phyloP scores from a whole-genome alignment of 1,139 yeast species.

The Scheffersomyces titani region DNA sequence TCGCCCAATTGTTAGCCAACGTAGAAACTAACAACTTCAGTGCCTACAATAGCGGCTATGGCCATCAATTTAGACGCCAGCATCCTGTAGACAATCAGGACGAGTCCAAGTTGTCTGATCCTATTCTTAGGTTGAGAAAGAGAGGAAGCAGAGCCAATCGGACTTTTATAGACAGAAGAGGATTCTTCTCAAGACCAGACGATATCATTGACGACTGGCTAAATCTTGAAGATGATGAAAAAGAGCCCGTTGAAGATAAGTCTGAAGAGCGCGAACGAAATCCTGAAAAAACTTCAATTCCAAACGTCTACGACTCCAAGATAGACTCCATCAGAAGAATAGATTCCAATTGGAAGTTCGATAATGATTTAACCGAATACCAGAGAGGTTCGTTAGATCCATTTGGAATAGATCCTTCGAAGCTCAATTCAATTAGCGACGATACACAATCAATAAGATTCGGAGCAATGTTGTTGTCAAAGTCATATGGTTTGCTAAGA shows the following conservation, averaged over 20 bases:
- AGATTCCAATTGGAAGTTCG: constrained; percentile 76
- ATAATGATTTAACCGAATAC: constrained; percentile 56
- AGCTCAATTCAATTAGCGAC: constrained; percentile 77
- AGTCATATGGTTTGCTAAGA: constrained; percentile 72
- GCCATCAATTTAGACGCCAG: constrained; percentile 22
- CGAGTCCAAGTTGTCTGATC: constrained; percentile 46
- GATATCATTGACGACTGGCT: constrained; percentile 41
- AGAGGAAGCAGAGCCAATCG: constrained; percentile 76
- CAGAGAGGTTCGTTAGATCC: constrained; percentile 52
- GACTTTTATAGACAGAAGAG: constrained; percentile 71
- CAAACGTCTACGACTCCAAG: constrained; percentile 58
- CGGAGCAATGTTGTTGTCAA: constrained; percentile 87
- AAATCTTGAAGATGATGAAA: constrained; percentile 27
- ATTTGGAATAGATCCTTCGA: constrained; percentile 64
- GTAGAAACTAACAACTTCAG: constrained; percentile 48
- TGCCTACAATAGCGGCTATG: constrained; percentile 48
- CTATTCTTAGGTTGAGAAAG: constrained; percentile 66
- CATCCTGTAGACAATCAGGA: constrained; percentile 24
- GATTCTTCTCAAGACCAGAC: constrained; percentile 35
- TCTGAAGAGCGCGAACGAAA: constrained; percentile 10
- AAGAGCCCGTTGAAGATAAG: constrained; percentile 18
- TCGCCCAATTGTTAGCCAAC: constrained; percentile 44
- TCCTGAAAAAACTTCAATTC: constrained; percentile 6
- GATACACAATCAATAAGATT: constrained; percentile 89
- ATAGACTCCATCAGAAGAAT: constrained; percentile 56